These are phyloP conservation scores for Ustilago curta DNA, from an alignment of 1,284 basidiomycete species.

Conservation along the genomic window DNA sequence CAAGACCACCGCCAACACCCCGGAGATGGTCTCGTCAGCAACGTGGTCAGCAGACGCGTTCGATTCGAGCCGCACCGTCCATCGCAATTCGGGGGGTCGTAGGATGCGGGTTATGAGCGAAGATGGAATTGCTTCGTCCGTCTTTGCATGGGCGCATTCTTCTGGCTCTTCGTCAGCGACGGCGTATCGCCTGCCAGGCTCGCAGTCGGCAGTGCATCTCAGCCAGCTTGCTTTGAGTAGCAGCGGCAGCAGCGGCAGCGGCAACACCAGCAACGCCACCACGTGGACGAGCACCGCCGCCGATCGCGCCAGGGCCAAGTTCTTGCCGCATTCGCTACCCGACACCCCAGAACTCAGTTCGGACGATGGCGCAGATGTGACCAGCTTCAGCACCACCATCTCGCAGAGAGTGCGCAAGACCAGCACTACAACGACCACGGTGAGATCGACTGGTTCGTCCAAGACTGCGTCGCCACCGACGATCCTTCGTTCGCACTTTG, in stretches of 20 bases:
- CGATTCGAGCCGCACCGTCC: constrained; percentile 21
- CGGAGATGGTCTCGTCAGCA: constrained; percentile 19
- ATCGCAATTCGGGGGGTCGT: constrained; percentile 36
- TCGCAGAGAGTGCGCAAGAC: constrained; percentile 27
- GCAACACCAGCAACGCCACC: constrained; percentile 1
- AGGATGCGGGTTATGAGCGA: constrained; percentile 54
- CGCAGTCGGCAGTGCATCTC: constrained; percentile 33
- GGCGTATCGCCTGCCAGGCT: constrained; percentile 25
- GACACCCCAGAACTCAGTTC: constrained; percentile 55
- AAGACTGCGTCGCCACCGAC: constrained; percentile 30
- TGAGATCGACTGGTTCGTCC: constrained; percentile 19
- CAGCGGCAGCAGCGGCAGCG: constrained; percentile 1
- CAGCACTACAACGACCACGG: constrained; percentile 33
- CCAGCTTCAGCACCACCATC: constrained; percentile 34
- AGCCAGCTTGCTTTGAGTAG: constrained; percentile 9
- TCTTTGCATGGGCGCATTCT: constrained; percentile 17
- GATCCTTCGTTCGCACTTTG: constrained; percentile 42
- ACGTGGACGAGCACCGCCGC: constrained; percentile 11
- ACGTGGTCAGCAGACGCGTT: constrained; percentile 14
- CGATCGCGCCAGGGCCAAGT: constrained; percentile 11
- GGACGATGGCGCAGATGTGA: constrained; percentile 40
- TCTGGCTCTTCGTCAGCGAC: constrained; percentile 4
- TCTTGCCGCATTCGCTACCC: constrained; percentile 22
- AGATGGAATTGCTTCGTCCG: constrained; percentile 33
- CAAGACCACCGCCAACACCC: constrained; percentile 27